A percentile compares a stretch with the other conserved stretches of the same genome.
Evolutionary conservation across 2,329 filamentous ascomycete species (phyloP).

Genomic region (Colletotrichum lini): DNA sequence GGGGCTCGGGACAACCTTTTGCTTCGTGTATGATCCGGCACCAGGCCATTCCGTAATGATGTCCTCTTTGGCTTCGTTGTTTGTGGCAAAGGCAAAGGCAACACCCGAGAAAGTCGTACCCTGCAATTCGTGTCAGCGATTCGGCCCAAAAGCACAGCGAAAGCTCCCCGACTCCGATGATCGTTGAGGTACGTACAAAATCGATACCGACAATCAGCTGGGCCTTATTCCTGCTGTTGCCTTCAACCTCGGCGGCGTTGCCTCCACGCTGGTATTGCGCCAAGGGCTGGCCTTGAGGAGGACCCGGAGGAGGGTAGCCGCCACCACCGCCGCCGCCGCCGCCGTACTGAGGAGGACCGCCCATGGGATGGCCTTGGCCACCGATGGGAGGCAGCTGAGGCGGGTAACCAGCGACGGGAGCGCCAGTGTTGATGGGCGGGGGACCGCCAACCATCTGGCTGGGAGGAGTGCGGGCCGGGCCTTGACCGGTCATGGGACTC

Average conservation of each 20-base stretch:
- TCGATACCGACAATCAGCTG: constrained; percentile 99
- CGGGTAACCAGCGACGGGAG: constrained; percentile 72
- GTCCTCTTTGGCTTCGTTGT: constrained; percentile 97
- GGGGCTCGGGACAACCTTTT: constrained; percentile 78
- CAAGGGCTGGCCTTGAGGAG: constrained; percentile 56
- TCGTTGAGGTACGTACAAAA: constrained; percentile 76
- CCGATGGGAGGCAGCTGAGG: constrained; percentile 64
- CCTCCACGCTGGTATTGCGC: constrained; percentile 55
- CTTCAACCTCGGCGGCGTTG: constrained; percentile 83
- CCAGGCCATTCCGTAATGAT: constrained; percentile 99
- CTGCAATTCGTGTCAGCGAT: constrained; percentile 60
- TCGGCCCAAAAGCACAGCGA: neutral
- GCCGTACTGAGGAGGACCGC: constrained; percentile 63
- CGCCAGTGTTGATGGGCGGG: constrained; percentile 75
- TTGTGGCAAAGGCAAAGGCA: constrained; percentile 96
- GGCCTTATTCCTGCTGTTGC: constrained; percentile 90
- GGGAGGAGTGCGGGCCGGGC: constrained; percentile 68
- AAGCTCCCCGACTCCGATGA: neutral
- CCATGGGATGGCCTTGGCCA: constrained; percentile 48
- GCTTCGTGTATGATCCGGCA: constrained; percentile 96
- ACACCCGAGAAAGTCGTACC: constrained; percentile 98
- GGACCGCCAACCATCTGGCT: constrained; percentile 75
- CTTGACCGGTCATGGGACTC: constrained; percentile 64
- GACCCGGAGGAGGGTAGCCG: constrained; percentile 61
- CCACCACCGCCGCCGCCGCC: constrained; percentile 63